Percentiles rank a stretch among this genome's conserved stretches.
Conservation (phyloP, 2,329 filamentous ascomycete genomes). For the Hawksworthiomyces lignivorus region DNA sequence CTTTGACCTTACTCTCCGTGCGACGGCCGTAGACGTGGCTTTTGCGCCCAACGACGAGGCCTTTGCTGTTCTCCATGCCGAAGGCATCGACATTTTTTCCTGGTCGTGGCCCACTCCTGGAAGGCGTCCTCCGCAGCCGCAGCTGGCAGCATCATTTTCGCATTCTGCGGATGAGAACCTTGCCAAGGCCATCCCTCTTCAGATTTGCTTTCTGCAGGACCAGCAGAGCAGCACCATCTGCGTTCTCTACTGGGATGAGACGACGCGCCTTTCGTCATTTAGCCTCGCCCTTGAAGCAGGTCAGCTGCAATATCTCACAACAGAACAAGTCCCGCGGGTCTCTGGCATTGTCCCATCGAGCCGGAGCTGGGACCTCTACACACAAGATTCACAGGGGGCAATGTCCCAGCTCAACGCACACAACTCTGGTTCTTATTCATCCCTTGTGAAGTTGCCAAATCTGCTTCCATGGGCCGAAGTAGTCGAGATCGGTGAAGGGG, state of each 20-base stretch:
- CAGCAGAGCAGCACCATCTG: conserved; percentile 14
- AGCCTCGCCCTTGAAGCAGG: conserved; percentile 4
- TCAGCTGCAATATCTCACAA: conserved; percentile 1
- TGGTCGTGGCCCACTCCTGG: conserved; percentile 61
- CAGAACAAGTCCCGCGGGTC: conserved; percentile 10
- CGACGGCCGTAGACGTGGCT: conserved; percentile 64
- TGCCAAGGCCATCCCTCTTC: conserved; percentile 31
- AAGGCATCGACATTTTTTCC: conserved; percentile 59
- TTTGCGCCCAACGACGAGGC: conserved; percentile 57
- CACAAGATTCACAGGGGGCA: conserved; percentile 39
- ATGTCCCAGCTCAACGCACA: conserved; percentile 30
- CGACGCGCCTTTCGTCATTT: conserved; percentile 18
- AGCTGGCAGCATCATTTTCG: conserved; percentile 22
- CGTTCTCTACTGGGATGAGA: conserved; percentile 29
- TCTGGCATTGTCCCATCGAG: conserved; percentile 24
- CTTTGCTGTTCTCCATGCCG: conserved; percentile 65
- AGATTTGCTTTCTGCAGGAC: conserved; percentile 14
- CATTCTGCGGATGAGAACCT: neutral
- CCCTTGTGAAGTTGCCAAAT: conserved; percentile 30
- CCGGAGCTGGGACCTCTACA: conserved; percentile 26
- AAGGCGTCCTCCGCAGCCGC: conserved; percentile 39
- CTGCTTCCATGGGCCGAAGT: conserved; percentile 48
- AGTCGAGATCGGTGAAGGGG: conserved; percentile 24
- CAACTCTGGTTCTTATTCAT: conserved; percentile 23
- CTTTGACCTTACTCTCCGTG: conserved; percentile 58